Evolutionary conservation across 768 basidiomycete species (phyloP).

Genomic region (Tricholoma matsutake): DNA sequence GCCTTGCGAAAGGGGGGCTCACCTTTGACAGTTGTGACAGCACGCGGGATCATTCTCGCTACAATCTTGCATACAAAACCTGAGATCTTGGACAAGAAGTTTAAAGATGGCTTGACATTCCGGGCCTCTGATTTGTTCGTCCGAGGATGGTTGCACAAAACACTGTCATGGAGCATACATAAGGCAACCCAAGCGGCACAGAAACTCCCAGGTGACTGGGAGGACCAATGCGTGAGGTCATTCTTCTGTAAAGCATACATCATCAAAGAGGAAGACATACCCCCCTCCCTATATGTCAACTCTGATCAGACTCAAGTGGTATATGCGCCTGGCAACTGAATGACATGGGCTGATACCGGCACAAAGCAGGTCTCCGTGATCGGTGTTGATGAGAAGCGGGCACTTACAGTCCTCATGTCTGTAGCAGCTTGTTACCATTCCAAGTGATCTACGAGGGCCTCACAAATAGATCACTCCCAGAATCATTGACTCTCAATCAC

Average conservation of each 20-base stretch:
- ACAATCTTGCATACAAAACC: conserved; percentile 20
- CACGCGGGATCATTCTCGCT: conserved; percentile 28
- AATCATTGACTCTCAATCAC: not conserved
- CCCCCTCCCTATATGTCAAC: conserved; percentile 27
- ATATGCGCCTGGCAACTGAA: no score
- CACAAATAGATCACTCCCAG: not conserved
- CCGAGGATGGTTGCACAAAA: conserved; percentile 6
- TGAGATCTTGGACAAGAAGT: conserved; percentile 21
- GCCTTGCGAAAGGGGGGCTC: conserved; percentile 4
- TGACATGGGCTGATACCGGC: no score
- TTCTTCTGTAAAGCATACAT: conserved; percentile 21
- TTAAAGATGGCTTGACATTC: conserved; percentile 26
- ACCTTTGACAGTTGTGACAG: conserved; percentile 20
- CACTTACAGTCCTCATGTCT: conserved; percentile 30
- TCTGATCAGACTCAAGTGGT: no score
- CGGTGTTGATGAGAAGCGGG: conserved; percentile 34
- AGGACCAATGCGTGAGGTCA: conserved; percentile 24
- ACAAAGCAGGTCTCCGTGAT: conserved; percentile 32
- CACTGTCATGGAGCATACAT: conserved; percentile 21
- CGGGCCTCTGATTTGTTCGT: conserved; percentile 18
- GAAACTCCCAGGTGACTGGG: conserved; percentile 30
- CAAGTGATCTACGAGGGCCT: conserved; percentile 33
- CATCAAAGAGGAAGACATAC: conserved; percentile 29
- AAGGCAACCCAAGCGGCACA: conserved; percentile 30
- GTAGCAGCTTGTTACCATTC: conserved; percentile 28